These are phyloP conservation scores for Moricandia arvensis DNA, from an alignment of 345 rosid species.

Conservation along the genomic window DNA sequence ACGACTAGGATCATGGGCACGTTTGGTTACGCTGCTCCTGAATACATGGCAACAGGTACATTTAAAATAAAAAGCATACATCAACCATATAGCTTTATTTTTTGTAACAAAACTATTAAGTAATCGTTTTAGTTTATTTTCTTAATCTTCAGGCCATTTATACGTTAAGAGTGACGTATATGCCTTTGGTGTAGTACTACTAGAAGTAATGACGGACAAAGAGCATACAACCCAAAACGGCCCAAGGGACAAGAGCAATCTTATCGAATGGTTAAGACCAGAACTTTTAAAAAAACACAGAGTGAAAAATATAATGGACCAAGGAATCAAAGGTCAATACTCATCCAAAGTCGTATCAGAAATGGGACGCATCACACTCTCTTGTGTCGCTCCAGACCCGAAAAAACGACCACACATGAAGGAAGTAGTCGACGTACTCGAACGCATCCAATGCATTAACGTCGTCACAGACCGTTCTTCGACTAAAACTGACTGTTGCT, in stretches of 20 bases:
- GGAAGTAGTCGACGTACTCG: slow-evolving; percentile 45
- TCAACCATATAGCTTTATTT: neutral
- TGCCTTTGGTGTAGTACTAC: slow-evolving; percentile 69
- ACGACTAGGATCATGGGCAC: slow-evolving; percentile 71
- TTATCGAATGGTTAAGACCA: slow-evolving; percentile 59
- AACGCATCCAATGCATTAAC: slow-evolving; percentile 11
- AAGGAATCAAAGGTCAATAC: slow-evolving; percentile 52
- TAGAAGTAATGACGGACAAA: slow-evolving; percentile 70
- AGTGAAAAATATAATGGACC: slow-evolving; percentile 61
- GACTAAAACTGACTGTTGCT: slow-evolving; percentile 1
- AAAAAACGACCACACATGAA: slow-evolving; percentile 69
- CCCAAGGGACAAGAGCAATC: slow-evolving; percentile 44
- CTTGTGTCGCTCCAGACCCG: slow-evolving; percentile 55
- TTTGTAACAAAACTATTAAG: neutral
- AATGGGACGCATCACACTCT: slow-evolving; percentile 45
- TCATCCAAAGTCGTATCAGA: slow-evolving; percentile 45
- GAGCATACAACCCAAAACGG: slow-evolving; percentile 49
- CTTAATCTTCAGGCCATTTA: slow-evolving; percentile 55
- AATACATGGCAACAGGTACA: slow-evolving; percentile 65
- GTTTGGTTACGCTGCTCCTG: slow-evolving; percentile 60
- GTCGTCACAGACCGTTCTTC: neutral
- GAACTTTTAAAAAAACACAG: slow-evolving; percentile 42
- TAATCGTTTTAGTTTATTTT: neutral
- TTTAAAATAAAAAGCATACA: neutral
- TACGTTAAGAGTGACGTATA: slow-evolving; percentile 78